phyloP scores from a whole-genome alignment of 257 asterid genomes.

The Capsicum pubescens region DNA sequence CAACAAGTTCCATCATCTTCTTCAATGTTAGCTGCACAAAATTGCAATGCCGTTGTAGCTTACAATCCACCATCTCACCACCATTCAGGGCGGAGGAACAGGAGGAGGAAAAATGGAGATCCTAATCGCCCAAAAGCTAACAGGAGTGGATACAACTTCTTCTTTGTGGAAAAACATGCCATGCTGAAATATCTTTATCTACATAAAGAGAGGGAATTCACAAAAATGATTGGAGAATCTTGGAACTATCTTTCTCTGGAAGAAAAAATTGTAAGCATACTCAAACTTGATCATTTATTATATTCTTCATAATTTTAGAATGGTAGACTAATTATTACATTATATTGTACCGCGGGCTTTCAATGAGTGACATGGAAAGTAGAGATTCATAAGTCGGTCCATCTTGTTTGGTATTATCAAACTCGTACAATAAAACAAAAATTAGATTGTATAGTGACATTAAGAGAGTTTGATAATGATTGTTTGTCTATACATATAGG shows the following conservation, averaged over 20 bases:
- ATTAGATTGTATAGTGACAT: too few species aligned
- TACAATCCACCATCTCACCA: slow-evolving; percentile 36
- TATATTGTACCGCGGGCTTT: not conserved
- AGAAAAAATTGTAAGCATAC: slow-evolving; percentile 54
- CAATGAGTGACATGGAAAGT: not conserved
- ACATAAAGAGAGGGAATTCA: slow-evolving; percentile 67
- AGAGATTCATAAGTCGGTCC: not conserved
- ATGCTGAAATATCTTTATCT: slow-evolving; percentile 57
- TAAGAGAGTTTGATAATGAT: not conserved
- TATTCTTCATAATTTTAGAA: not conserved
- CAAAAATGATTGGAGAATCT: slow-evolving; percentile 70
- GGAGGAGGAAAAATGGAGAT: slow-evolving; percentile 48
- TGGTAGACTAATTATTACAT: not conserved
- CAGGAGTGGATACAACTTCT: slow-evolving; percentile 82
- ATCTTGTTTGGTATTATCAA: not conserved
- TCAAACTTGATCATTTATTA: not conserved
- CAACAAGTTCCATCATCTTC: slow-evolving; percentile 13
- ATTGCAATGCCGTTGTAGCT: slow-evolving; percentile 49
- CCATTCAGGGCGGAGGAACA: slow-evolving; percentile 34
- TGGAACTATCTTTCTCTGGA: slow-evolving; percentile 67
- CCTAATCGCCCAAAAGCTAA: slow-evolving; percentile 71
- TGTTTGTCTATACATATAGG: slow-evolving; percentile 48
- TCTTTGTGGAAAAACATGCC: slow-evolving; percentile 64
- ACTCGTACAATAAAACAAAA: not conserved
- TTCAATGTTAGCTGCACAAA: not conserved